Evolutionary conservation across 495 filamentous ascomycete genomes (phyloP), one percentile per base, ranked within the genome.

Genomic region (Penicillium antarcticum): DNA sequence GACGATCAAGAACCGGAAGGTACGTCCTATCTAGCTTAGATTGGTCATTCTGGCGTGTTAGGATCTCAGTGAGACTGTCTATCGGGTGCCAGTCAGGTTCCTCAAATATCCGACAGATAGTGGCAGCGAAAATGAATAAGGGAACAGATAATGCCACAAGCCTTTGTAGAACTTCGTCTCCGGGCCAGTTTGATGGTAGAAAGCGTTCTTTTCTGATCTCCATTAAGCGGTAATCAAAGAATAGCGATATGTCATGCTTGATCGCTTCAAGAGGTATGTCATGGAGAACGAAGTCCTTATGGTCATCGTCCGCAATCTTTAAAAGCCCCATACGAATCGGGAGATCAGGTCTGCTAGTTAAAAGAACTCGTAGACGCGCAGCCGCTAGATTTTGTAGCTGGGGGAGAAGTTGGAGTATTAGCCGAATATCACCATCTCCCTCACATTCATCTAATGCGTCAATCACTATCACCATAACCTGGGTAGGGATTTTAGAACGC

Each of bases 111-210:
- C 19, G 41, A n/a, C 42, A 52, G 3, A 23, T 5, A 12, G 50
- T 45, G 21, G 42, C 41, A 11, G 50, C 42, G 37, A 41, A 52
- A 24, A 52, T 45, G 14, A 52, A 52, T 17, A 52, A 46, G 7
- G 41, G 42, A 26, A 38, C 26, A 0, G 50, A 52, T 11, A 52
- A 40, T 14, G 4, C 10, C 13, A 52, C 40, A 2, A 51, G 34
- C 4, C 5, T 38, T 38, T 37, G 32, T n/a, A 44, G 2, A 26
- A 44, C 23, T 3, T 1, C n/a, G 3, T 24, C 40, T 13, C 66
- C 60, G 4, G 76, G 76, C 77, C 76, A 81, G 16, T 57, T 47
- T 3, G 14, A 3, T 10, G 18, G 21, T 39, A 31, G 16, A 58
- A 17, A n/a, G 14, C 11, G 42, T 7, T n/a, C 31, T 26, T 4